Evolutionary conservation across 2,329 filamentous ascomycete species (phyloP), one percentile per base, ranked within the genome.

Genomic region (Eurotiales sp.): DNA sequence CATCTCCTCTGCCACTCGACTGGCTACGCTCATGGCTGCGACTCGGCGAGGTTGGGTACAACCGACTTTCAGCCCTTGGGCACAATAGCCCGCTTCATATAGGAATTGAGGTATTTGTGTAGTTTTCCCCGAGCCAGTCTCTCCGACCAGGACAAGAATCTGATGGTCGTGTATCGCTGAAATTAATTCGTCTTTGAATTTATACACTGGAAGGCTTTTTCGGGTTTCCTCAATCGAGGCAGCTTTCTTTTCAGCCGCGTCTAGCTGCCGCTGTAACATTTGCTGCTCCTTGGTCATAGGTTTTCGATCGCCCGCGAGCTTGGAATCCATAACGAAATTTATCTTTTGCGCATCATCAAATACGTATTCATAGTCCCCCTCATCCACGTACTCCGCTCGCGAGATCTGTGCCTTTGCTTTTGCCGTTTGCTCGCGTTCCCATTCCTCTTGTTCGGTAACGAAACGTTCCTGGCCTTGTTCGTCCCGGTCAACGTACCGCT

Each of bases 11-110:
- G 92, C 89, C 2, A 99, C 93, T 77, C 93, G 90, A 40, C 89
- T 84, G n/a, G 93, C 92, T 17, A 97, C 92, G 63, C 87, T 93
- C 92, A 97, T 97, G 25, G 93, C 93, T 3, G 93, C 93, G 10
- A 99, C 93, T 76, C 93, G 84, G 60, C 93, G 85, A 4, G 93
- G 93, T 59, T 99, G 93, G 0, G 93, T 99, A 63, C 91, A 96
- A 4, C 88, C 92, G 10, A 99, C 82, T 67, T 92, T 96, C 70
- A 87, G 77, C 5, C 87, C 90, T 19, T 82, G 79, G 64, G 92
- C 90, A 2, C 90, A 95, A 61, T 88, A 95, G 1, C 91, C 91
- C 0, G 88, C 89, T 68, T 97, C 92, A 61, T 95, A 86, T 0
- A 97, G 79, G 65, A 95, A 99, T 63, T 97, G 93, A 0, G 92